Percentiles rank a stretch among this genome's conserved stretches.
Evolutionary conservation across 2,329 filamentous ascomycete genomes (phyloP).

Genomic region (Phoma sp.): DNA sequence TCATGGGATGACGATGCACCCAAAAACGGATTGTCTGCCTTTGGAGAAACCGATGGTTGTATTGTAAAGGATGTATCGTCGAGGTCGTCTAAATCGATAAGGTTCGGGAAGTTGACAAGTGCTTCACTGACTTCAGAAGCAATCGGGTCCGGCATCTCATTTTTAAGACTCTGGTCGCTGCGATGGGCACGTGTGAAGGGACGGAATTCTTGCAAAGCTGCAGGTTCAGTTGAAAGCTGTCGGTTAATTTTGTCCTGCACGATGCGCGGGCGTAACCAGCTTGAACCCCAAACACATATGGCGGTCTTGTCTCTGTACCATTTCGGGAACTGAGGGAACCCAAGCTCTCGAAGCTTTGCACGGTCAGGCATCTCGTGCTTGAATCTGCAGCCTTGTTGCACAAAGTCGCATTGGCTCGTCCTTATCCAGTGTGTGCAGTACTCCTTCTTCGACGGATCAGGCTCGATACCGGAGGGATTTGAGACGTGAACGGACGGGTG

Average conservation of each 20-base stretch:
- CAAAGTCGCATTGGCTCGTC: conserved; percentile 81
- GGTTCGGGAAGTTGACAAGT: not conserved
- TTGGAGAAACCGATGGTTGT: not conserved
- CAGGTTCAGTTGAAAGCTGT: not conserved
- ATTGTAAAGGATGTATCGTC: not conserved
- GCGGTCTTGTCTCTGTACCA: conserved; percentile 63
- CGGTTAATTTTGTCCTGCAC: conserved; percentile 9
- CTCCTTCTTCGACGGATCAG: conserved; percentile 66
- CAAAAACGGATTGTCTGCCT: not conserved
- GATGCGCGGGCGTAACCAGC: conserved; percentile 36
- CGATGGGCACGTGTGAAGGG: not conserved
- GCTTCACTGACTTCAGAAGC: not conserved
- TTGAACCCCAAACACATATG: conserved; percentile 26
- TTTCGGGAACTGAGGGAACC: conserved; percentile 63
- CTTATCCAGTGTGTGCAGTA: conserved; percentile 93
- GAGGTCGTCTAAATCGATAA: conserved; percentile 6
- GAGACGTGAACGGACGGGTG: conserved; percentile 3
- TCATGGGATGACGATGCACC: not conserved
- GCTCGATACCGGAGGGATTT: conserved; percentile 46
- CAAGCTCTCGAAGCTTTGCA: conserved; percentile 71
- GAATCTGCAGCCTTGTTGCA: conserved; percentile 74
- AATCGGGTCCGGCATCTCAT: not conserved
- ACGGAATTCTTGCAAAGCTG: conserved; percentile 8
- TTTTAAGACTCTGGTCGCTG: not conserved
- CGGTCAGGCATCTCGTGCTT: conserved; percentile 85